phyloP scores from a whole-genome alignment of 129 eudicot species.

The Saussurea involucrata region DNA sequence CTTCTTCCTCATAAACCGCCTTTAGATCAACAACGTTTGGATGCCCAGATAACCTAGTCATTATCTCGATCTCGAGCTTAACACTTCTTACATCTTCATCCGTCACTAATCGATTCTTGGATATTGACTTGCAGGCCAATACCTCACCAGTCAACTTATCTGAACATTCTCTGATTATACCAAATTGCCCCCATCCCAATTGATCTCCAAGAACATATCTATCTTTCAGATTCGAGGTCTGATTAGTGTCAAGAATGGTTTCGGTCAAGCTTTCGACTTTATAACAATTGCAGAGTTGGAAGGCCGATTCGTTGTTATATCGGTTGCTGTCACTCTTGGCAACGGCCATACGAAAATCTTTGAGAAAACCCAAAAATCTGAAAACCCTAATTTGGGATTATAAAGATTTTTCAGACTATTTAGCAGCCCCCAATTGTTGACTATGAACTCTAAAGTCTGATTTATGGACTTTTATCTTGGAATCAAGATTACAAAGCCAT shows the following conservation, averaged over 20 bases:
- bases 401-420: slow-evolving; percentile 21
- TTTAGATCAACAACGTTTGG: slow-evolving; percentile 80
- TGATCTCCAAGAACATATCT: slow-evolving; percentile 62
- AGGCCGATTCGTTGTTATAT: slow-evolving; percentile 29
- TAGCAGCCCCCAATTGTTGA: slow-evolving; percentile 15
- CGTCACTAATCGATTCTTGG: slow-evolving; percentile 69
- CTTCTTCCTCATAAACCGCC: slow-evolving; percentile 85
- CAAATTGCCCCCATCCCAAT: slow-evolving; percentile 82
- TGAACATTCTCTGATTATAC: slow-evolving; percentile 61
- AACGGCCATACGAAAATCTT: slow-evolving; percentile 58
- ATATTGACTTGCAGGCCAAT: slow-evolving; percentile 83
- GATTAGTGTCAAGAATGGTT: slow-evolving; percentile 48
- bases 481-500: slow-evolving; percentile 1
- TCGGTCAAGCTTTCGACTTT: slow-evolving; percentile 48
- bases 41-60: slow-evolving; percentile 76
- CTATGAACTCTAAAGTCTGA: slow-evolving; percentile 26
- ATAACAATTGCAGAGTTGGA: slow-evolving; percentile 44
- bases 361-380: slow-evolving; percentile 3
- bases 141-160: slow-evolving; percentile 60
- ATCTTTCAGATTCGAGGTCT: slow-evolving; percentile 47
- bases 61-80: slow-evolving; percentile 80
- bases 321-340: slow-evolving; percentile 41
- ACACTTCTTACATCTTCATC: slow-evolving; percentile 62
- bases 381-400: slow-evolving; percentile 9
- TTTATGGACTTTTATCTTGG: slow-evolving; percentile 4